Percentiles rank a stretch among this genome's conserved stretches.
Conservation (phyloP, 768 basidiomycete species). For the Amanita muscaria region DNA sequence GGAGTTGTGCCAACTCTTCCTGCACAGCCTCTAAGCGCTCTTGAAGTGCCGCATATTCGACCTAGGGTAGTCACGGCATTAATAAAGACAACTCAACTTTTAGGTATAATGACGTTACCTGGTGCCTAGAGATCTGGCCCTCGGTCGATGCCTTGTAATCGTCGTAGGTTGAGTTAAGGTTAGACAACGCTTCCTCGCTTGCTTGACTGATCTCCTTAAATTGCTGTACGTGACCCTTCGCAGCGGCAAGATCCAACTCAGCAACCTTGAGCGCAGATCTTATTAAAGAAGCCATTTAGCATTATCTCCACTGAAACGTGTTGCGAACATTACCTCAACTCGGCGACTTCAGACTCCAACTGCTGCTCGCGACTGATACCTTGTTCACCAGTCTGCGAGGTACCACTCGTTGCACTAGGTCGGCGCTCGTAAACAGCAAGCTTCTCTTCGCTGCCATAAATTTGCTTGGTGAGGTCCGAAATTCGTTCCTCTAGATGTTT, state of each 20-base stretch:
- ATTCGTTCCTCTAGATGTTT: slow-evolving; percentile 69
- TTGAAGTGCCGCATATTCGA: slow-evolving; percentile 53
- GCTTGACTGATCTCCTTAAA: slow-evolving; percentile 82
- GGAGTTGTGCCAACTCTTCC: slow-evolving; percentile 42
- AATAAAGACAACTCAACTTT: background rate
- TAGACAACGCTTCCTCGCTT: slow-evolving; percentile 66
- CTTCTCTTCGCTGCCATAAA: slow-evolving; percentile 77
- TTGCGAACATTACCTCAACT: slow-evolving; percentile 47
- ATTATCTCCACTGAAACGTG: background rate
- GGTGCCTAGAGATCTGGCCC: slow-evolving; percentile 52
- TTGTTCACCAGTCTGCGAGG: slow-evolving; percentile 29
- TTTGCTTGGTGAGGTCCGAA: slow-evolving; percentile 47
- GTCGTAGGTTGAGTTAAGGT: slow-evolving; percentile 65
- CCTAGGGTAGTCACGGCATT: slow-evolving; percentile 28
- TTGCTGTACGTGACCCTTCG: slow-evolving; percentile 68
- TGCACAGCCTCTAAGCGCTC: slow-evolving; percentile 49
- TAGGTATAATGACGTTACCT: slow-evolving; percentile 35
- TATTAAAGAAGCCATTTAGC: slow-evolving; percentile 20
- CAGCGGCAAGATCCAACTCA: slow-evolving; percentile 66
- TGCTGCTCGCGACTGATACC: slow-evolving; percentile 65
- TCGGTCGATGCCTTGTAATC: slow-evolving; percentile 73
- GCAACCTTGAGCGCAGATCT: slow-evolving; percentile 66
- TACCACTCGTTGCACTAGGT: slow-evolving; percentile 25
- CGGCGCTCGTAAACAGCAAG: slow-evolving; percentile 80
- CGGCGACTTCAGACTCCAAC: slow-evolving; percentile 77